Evolutionary conservation across 306 rosid genomes (phyloP).

Genomic region (Lablab purpureus): DNA sequence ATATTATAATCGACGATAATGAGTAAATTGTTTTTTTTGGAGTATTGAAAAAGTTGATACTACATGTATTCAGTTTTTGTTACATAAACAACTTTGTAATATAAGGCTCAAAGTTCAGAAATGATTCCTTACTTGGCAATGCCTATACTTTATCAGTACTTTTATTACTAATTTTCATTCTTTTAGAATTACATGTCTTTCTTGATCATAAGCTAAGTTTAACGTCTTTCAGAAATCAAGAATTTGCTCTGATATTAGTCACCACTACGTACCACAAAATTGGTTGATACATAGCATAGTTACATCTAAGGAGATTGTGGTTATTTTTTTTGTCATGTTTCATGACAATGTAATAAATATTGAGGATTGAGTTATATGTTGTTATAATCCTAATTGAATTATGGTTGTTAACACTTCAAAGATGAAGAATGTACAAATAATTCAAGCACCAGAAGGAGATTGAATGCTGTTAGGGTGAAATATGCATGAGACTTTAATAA

Average conservation of each 20-base stretch:
- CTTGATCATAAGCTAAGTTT: not conserved
- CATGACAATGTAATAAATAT: not conserved
- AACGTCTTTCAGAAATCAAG: not conserved
- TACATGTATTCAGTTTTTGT: conserved; percentile 35
- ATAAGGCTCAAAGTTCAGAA: not conserved
- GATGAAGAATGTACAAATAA: no score
- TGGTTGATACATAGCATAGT: not conserved
- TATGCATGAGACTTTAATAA: no score
- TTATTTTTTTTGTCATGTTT: not conserved
- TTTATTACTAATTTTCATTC: not conserved
- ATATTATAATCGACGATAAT: conserved; percentile 27
- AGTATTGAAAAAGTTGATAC: conserved; percentile 35
- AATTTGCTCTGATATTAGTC: not conserved
- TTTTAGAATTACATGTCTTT: not conserved
- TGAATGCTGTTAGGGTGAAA: no score
- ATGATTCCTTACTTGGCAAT: conserved; percentile 40
- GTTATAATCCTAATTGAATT: no score
- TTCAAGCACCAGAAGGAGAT: no score
- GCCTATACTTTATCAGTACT: not conserved
- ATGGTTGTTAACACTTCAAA: no score
- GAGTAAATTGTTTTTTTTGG: not conserved
- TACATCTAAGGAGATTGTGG: no score
- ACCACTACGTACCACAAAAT: not conserved
- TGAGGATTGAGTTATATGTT: no score
- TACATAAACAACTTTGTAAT: conserved; percentile 6